Conservation (phyloP, 306 rosid species). For the Ormosia semicastrata region DNA sequence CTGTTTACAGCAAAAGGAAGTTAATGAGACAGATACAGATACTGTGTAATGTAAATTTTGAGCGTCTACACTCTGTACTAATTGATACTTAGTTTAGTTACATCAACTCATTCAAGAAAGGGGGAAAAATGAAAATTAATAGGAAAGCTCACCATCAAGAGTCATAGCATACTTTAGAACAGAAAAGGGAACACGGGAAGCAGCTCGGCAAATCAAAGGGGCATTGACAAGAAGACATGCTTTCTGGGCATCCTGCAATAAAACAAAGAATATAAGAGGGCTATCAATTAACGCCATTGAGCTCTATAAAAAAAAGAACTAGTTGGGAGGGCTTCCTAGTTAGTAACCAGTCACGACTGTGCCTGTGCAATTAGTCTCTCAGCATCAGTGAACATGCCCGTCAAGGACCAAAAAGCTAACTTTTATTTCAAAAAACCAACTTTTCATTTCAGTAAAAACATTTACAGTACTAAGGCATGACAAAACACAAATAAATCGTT, state of each 20-base stretch:
- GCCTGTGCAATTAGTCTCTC: background rate
- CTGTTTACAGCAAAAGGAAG: conserved; percentile 40
- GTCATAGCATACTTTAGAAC: conserved; percentile 97
- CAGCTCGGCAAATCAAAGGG: conserved; percentile 86
- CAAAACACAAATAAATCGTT: background rate
- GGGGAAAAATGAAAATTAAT: no score
- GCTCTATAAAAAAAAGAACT: background rate
- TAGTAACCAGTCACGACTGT: background rate
- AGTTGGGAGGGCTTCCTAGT: background rate
- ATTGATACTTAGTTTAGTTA: background rate
- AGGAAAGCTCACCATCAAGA: conserved; percentile 74
- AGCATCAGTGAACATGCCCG: no score
- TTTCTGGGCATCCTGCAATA: conserved; percentile 75
- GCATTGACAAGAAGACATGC: conserved; percentile 80
- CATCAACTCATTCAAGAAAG: background rate
- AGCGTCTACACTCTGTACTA: background rate
- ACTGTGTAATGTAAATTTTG: background rate
- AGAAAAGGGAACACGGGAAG: conserved; percentile 80
- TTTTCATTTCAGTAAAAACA: conserved; percentile 2
- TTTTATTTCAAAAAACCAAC: background rate
- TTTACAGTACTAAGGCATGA: background rate
- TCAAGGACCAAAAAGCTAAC: background rate
- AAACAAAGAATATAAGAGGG: background rate
- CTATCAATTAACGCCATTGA: background rate
- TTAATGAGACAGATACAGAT: background rate